phyloP scores from a whole-genome alignment of 371 early-diverging fungal genomes.

The Apophysomyces variabilis region DNA sequence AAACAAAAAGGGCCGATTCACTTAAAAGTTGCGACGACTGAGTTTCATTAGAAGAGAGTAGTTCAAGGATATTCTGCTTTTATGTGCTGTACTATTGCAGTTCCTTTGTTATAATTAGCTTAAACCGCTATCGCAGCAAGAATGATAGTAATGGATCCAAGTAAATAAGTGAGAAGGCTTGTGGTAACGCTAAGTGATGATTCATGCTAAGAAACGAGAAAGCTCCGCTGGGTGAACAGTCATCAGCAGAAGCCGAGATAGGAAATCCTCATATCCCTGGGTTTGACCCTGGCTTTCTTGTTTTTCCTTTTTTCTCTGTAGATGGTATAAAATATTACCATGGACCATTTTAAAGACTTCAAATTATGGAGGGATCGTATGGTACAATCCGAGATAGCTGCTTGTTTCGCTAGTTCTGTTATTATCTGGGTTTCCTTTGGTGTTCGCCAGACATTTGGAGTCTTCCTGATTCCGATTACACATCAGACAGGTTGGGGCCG shows the following conservation, averaged over 20 bases:
- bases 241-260: background rate
- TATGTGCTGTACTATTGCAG: no score
- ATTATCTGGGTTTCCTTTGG: conserved; percentile 40
- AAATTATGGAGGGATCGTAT: background rate
- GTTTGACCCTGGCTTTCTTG: background rate
- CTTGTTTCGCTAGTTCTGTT: conserved; percentile 26
- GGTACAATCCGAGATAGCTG: conserved; percentile 9
- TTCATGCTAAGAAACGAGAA: background rate
- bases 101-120: no score
- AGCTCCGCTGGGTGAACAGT: conserved; percentile 2
- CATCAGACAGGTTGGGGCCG: conserved; percentile 34
- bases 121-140: background rate
- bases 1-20: no score
- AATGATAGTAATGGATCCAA: background rate
- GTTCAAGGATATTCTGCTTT: no score
- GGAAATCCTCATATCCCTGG: background rate
- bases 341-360: background rate
- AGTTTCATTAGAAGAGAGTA: no score
- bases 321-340: background rate
- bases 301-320: background rate
- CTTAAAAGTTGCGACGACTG: no score
- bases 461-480: conserved; percentile 38
- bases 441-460: conserved; percentile 36
- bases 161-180: background rate
- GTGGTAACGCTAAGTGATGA: background rate